These are phyloP conservation scores for Trichoderma hamatum DNA, from an alignment of 2,329 filamentous ascomycete genomes.

Conservation along the genomic window DNA sequence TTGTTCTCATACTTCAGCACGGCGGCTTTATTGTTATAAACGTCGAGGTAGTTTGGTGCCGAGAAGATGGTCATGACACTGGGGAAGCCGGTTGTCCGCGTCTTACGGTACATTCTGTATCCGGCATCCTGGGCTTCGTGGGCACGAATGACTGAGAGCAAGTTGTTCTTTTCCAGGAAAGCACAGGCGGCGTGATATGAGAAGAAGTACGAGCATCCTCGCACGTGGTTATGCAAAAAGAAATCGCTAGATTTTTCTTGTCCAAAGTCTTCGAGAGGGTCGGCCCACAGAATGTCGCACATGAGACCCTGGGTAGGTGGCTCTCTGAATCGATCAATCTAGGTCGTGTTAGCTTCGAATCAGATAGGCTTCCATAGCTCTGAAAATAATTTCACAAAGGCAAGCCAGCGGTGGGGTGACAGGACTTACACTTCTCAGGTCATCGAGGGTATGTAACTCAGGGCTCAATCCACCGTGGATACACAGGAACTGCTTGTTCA, in stretches of 20 bases:
- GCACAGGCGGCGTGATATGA: slow-evolving; percentile 96
- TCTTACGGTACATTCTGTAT: slow-evolving; percentile 99
- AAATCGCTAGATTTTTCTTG: slow-evolving; percentile 98
- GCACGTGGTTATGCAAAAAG: slow-evolving; percentile 97
- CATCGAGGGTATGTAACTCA: slow-evolving; percentile 92
- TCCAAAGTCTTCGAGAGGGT: slow-evolving; percentile 96
- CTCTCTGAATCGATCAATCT: slow-evolving; percentile 98
- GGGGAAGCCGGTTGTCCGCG: slow-evolving; percentile 93
- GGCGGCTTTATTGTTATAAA: slow-evolving; percentile 99
- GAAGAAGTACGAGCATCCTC: slow-evolving; percentile 99
- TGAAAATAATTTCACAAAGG: background rate
- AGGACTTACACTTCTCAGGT: slow-evolving; percentile 76
- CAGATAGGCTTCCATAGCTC: background rate
- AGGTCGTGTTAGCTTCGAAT: slow-evolving; percentile 28
- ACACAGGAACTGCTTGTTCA: slow-evolving; percentile 99
- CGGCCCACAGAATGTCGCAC: slow-evolving; percentile 99
- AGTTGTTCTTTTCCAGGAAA: slow-evolving; percentile 98
- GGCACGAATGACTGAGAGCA: slow-evolving; percentile 93
- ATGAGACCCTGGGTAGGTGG: slow-evolving; percentile 96
- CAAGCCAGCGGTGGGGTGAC: background rate
- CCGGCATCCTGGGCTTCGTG: slow-evolving; percentile 98
- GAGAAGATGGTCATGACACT: slow-evolving; percentile 99
- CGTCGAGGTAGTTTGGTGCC: slow-evolving; percentile 96
- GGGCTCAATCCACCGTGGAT: slow-evolving; percentile 97
- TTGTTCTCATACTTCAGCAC: slow-evolving; percentile 99